These are phyloP conservation scores for Boletus sp. DNA, from an alignment of 768 basidiomycete species.

Conservation along the genomic window DNA sequence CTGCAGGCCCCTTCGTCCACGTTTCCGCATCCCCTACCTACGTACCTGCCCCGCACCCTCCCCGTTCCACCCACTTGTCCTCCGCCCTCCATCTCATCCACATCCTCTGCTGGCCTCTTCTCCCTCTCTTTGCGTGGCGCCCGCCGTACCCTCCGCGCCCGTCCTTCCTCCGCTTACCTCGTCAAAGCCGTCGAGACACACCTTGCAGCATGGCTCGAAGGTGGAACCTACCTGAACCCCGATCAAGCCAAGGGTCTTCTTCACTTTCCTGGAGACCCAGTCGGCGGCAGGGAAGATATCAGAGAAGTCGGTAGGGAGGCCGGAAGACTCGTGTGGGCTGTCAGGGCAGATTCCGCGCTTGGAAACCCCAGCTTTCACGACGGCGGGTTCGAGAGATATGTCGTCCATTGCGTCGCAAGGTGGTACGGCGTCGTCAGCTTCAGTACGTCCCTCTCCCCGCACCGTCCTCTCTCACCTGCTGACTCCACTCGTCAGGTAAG, in stretches of 20 bases:
- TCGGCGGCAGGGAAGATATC: conserved; percentile 54
- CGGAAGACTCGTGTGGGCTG: conserved; percentile 69
- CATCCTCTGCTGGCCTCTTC: conserved; percentile 72
- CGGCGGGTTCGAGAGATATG: conserved; percentile 73
- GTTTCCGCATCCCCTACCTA: conserved; percentile 73
- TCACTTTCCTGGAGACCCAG: conserved; percentile 39
- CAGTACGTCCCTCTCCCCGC: conserved; percentile 48
- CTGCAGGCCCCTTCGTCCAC: conserved; percentile 48
- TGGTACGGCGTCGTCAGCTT: conserved; percentile 79
- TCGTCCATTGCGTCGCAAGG: conserved; percentile 79
- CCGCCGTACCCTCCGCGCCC: conserved; percentile 60
- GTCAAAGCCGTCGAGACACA: conserved; percentile 67
- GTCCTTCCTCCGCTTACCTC: conserved; percentile 48
- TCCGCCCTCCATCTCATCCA: conserved; percentile 42
- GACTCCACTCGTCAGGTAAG: conserved; percentile 32
- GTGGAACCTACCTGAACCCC: conserved; percentile 54
- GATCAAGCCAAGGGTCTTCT: conserved; percentile 34
- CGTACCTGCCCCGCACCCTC: conserved; percentile 60
- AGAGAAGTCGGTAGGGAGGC: conserved; percentile 66
- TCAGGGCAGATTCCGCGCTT: conserved; percentile 22
- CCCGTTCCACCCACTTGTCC: conserved; percentile 46
- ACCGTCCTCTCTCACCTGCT: not conserved
- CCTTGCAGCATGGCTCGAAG: conserved; percentile 61
- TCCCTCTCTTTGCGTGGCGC: conserved; percentile 74
- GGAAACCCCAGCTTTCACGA: conserved; percentile 28